Evolutionary conservation across 192 early-diverging fungal species (phyloP).

Genomic region (Gonapodya prolifera): DNA sequence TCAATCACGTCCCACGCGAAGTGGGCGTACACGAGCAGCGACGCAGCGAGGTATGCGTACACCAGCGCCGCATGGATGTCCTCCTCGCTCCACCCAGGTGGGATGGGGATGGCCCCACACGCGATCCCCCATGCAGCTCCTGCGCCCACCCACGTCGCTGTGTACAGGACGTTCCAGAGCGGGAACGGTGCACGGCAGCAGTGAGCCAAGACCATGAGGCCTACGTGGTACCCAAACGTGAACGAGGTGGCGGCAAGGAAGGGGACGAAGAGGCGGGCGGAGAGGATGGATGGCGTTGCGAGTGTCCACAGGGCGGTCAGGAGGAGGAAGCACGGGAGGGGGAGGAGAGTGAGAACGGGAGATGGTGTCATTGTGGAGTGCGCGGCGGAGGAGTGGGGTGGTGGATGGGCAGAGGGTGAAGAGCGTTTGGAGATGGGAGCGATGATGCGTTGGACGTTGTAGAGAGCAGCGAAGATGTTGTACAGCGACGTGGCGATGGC

Average conservation of each 20-base stretch:
- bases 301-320: slow-evolving; percentile 47
- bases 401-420: slow-evolving; percentile 26
- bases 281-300: slow-evolving; percentile 51
- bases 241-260: slow-evolving; percentile 57
- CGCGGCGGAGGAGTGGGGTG: slow-evolving; percentile 46
- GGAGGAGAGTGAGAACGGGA: slow-evolving; percentile 43
- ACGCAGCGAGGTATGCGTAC: slow-evolving; percentile 40
- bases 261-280: slow-evolving; percentile 48
- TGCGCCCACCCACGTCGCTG: slow-evolving; percentile 5
- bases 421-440: slow-evolving; percentile 26
- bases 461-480: slow-evolving; percentile 16
- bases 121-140: too few species aligned
- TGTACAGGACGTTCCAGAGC: slow-evolving; percentile 37
- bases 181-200: slow-evolving; percentile 76
- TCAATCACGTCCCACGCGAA: slow-evolving; percentile 59
- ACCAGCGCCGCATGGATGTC: too few species aligned
- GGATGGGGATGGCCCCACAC: too few species aligned
- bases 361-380: slow-evolving; percentile 38
- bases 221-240: slow-evolving; percentile 70
- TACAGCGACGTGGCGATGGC: slow-evolving; percentile 23
- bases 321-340: slow-evolving; percentile 39
- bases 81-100: too few species aligned
- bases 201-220: slow-evolving; percentile 75
- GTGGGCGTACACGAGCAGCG: slow-evolving; percentile 47
- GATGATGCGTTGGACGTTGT: slow-evolving; percentile 28